Percentiles rank a stretch among this genome's conserved stretches.
These are phyloP conservation scores for Torulaspora globosa DNA, from an alignment of 1,139 yeast species.

Conservation along the genomic window DNA sequence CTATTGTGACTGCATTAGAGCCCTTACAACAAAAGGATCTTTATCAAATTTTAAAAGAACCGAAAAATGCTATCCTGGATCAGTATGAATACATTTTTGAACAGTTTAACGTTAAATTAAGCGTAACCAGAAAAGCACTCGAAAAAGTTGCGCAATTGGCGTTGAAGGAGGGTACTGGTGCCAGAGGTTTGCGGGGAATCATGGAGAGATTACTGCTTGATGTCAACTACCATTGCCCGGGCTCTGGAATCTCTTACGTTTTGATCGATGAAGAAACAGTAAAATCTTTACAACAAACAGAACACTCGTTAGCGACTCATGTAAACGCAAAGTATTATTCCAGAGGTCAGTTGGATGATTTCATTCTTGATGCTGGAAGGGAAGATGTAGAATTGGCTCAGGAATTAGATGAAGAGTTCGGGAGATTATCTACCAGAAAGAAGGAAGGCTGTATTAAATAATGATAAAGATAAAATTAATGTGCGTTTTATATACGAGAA, in stretches of 20 bases:
- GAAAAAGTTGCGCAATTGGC: conserved; percentile 45
- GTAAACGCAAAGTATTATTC: conserved; percentile 44
- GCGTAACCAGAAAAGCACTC: conserved; percentile 45
- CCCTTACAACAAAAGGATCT: conserved; percentile 44
- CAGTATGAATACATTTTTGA: conserved; percentile 49
- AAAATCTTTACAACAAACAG: conserved; percentile 35
- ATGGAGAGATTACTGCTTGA: conserved; percentile 48
- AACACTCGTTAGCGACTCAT: conserved; percentile 33
- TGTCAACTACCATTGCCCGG: conserved; percentile 54
- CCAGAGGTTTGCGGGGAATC: conserved; percentile 50
- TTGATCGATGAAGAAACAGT: conserved; percentile 43
- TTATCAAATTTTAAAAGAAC: conserved; percentile 47
- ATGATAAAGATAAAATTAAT: neutral
- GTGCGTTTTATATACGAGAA: conserved; percentile 6
- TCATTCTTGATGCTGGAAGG: conserved; percentile 37
- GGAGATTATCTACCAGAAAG: conserved; percentile 23
- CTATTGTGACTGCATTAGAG: conserved; percentile 46
- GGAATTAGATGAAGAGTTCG: conserved; percentile 34
- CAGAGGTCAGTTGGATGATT: conserved; percentile 40
- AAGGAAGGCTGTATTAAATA: conserved; percentile 3
- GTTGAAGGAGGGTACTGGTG: conserved; percentile 49
- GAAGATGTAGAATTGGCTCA: conserved; percentile 40
- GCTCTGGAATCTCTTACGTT: conserved; percentile 46
- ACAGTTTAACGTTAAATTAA: conserved; percentile 46
- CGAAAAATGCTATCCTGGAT: conserved; percentile 47